Base-by-base conservation (phyloP, 148 eudicot species). In the Silene latifolia region DNA sequence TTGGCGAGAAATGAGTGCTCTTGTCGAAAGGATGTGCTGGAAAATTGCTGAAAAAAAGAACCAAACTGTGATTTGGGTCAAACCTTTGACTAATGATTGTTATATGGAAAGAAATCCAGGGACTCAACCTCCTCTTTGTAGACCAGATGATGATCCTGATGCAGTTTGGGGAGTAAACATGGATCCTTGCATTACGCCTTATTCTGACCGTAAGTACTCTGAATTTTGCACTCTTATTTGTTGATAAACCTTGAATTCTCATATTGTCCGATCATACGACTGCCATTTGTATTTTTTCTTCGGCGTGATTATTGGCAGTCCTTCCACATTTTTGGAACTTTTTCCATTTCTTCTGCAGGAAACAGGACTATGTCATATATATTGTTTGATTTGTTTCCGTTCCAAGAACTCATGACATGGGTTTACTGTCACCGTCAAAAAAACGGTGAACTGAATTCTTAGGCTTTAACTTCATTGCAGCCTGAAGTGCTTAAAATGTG, bases 21-120 rank as follows among this genome's bases (percentile, higher is more conserved):
- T 85, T 23, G 79, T 78, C 17, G 79, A 83, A 74, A 59, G 83
- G 18, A 85, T 85, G 85, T 85, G 87, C 47, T 85, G 87, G 87
- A 85, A 76, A 69, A 78, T 85, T 20, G 85, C 85, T 51, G 76
- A 85, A 53, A 85, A 85, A 75, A 71, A 47, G 72, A 80, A 85
- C 72, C 87, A 85, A 69, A 85, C 87, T 23, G 87, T 82, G 10
- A 59, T 85, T 15, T 85, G 87, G 87, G 80, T 65, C 0, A 85
- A 85, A 48, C 85, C 87, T 21, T 46, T 85, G 39, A 85, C 83
- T 20, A 85, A 85, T 67, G 85, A 80, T 46, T 85, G 87, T 68
- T 85, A 85, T 57, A 72, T 82, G 83, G 83, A 85, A 59, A 63
- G 87, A 65, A 27, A 32, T 14, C 46, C 80, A 2, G 82, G 82